Evolutionary conservation across 192 early-diverging fungal genomes (phyloP).

Genomic region (Radiomyces spectabilis): DNA sequence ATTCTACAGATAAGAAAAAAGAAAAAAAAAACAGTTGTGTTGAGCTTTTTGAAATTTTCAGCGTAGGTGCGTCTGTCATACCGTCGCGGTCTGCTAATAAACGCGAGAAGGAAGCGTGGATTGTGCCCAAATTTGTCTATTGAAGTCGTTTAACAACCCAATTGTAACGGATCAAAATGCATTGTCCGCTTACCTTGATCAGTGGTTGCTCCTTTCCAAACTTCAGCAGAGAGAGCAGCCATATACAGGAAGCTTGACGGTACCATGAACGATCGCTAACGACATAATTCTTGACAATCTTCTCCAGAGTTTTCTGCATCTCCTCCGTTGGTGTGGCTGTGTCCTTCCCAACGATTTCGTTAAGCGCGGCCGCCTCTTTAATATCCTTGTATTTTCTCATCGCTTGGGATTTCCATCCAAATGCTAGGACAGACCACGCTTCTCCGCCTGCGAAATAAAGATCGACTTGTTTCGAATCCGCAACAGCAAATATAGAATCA

Average conservation of each 20-base stretch:
- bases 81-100: slow-evolving; percentile 80
- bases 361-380: slow-evolving; percentile 27
- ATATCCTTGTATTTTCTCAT: slow-evolving; percentile 71
- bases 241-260: slow-evolving; percentile 66
- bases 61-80: slow-evolving; percentile 5
- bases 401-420: slow-evolving; percentile 58
- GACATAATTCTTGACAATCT: slow-evolving; percentile 45
- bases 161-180: background rate
- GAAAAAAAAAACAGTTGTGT: background rate
- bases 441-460: slow-evolving; percentile 83
- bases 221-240: slow-evolving; percentile 74
- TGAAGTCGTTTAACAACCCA: background rate
- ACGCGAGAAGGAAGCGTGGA: slow-evolving; percentile 73
- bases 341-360: slow-evolving; percentile 12
- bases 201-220: slow-evolving; percentile 47
- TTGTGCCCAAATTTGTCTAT: slow-evolving; percentile 41
- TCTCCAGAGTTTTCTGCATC: slow-evolving; percentile 33
- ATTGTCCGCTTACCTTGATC: slow-evolving; percentile 32
- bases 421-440: slow-evolving; percentile 53
- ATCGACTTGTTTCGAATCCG: slow-evolving; percentile 70
- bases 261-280: slow-evolving; percentile 42
- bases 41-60: background rate
- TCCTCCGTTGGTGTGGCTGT: slow-evolving; percentile 15
- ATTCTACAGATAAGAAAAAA: slow-evolving; percentile 34
- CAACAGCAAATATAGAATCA: slow-evolving; percentile 28